Percentiles rank a stretch among this genome's conserved stretches.
phyloP scores from a whole-genome alignment of 2,329 filamentous ascomycete species.

The Daldinia sp. region DNA sequence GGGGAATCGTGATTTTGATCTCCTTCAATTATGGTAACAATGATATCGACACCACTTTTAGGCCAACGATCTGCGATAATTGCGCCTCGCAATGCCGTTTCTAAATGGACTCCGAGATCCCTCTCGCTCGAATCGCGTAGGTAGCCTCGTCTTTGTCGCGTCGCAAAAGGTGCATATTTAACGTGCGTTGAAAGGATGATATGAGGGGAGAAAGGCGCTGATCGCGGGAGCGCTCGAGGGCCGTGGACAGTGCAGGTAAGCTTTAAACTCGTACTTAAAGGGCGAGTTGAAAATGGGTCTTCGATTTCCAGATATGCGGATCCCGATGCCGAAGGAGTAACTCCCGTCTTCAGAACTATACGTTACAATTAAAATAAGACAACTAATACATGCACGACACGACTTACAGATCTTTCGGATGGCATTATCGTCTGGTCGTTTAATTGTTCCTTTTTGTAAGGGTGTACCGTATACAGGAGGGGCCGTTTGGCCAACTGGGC shows the following conservation, averaged over 20 bases:
- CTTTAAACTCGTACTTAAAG: slow-evolving; percentile 76
- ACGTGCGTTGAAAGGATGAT: slow-evolving; percentile 91
- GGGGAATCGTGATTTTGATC: slow-evolving; percentile 76
- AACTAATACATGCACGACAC: background rate
- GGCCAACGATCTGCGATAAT: slow-evolving; percentile 96
- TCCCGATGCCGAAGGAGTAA: slow-evolving; percentile 91
- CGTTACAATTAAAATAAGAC: slow-evolving; percentile 4
- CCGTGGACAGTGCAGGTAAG: slow-evolving; percentile 94
- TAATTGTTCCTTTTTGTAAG: slow-evolving; percentile 56
- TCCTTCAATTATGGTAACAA: slow-evolving; percentile 91
- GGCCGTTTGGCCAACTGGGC: slow-evolving; percentile 78
- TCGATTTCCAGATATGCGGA: slow-evolving; percentile 84
- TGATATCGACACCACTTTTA: slow-evolving; percentile 97
- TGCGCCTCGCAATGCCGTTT: slow-evolving; percentile 87
- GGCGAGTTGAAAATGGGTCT: slow-evolving; percentile 53
- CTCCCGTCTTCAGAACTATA: slow-evolving; percentile 87
- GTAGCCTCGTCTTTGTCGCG: slow-evolving; percentile 82
- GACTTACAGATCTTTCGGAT: slow-evolving; percentile 86
- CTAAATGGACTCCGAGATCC: slow-evolving; percentile 88
- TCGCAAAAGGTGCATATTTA: slow-evolving; percentile 96
- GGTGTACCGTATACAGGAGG: slow-evolving; percentile 73
- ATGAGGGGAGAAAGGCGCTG: slow-evolving; percentile 90
- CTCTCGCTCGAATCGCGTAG: slow-evolving; percentile 85
- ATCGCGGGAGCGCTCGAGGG: slow-evolving; percentile 87
- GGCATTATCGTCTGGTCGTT: slow-evolving; percentile 70